Base-by-base conservation (phyloP, 257 asterid genomes). In the Nicotiana benthamiana region DNA sequence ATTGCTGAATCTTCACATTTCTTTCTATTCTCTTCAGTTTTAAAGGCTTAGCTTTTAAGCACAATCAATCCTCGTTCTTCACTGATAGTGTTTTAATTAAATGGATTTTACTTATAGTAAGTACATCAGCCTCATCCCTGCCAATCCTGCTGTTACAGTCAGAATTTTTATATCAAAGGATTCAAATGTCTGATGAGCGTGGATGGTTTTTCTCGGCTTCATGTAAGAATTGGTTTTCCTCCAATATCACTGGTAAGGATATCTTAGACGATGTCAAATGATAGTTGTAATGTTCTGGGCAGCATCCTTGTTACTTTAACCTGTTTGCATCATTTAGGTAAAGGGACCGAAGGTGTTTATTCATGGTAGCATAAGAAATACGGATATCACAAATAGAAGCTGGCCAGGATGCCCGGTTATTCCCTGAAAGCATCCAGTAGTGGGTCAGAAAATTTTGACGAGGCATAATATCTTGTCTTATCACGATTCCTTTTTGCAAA, bases 391-490 rank as follows among this genome's bases (percentile, higher is more conserved):
- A 82, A 86, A 54, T 75, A 87, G 82, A 83, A 85, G 83, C 78
- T 93, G 98, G 97, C 90, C 92, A 1, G 94, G 93, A 79, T 95
- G 98, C 91, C 88, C 7, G 15, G 34, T 36, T 46, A 46, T 64
- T 10, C 75, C 63, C 12, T 79, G 82, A 79, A 32, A 64, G 63
- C 57, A 4, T 46, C 24, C 36, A 24, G 4, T 72, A 46, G 24
- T 7, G 28, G 15, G 13, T 3, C 0, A 9, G 36, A 70, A 46
- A 20, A 22, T 72, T 72, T 12, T 72, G 26, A 22, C 36, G 3
- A 72, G 60, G 59, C 36, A 8, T 6, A 22, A 1, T 46, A 12
- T 72, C 59, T 46, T 3, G 60, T 72, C 78, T 6, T 72, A 24
- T 72, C 60, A 24, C 78, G 4, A 13, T 34, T 24, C 60, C 60